Base-by-base conservation (phyloP, 345 rosid genomes). In the Acer saccharum region DNA sequence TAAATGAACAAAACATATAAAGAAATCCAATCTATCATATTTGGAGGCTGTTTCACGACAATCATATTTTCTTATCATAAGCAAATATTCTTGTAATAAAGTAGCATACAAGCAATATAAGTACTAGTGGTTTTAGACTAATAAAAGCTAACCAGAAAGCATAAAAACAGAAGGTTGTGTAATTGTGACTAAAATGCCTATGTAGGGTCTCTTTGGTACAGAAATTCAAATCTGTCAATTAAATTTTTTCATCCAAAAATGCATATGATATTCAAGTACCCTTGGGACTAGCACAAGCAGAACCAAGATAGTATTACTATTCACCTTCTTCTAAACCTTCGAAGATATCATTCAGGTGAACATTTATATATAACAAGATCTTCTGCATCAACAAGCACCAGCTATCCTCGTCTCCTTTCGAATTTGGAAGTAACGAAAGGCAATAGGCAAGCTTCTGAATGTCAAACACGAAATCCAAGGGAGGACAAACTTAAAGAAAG, bases 281-380 rank as follows among this genome's bases (percentile, higher is more conserved):
- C 18, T 32, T 54, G 10, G 54, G 43, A 69, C 29, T 29, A 61
- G 72, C 32, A 78, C 55, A 10, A 14, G 39, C 74, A 70, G 64
- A 71, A 70, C 52, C 74, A 69, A 64, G 50, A 72, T 61, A 32
- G 74, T 71, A 32, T 32, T 43, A 75, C 76, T 35, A 78, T 60
- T 35, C 80, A 92, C 97, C 97, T 86, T 91, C 94, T 90, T 96
- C 99, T 62, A 96, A 80, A 78, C 91, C 97, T 78, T 88, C 86
- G 83, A 96, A 91, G 78, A 88, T 80, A 71, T 87, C 92, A 79
- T 84, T 88, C 64, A 96, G 86, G 82, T 85, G 82, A 46, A 76
- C 84, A 60, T 94, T 90, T 66, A 91, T 79, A 62, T 84, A 81
- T 67, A 91, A 81, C 81, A 94, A 78, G 79, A 92, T 82, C 88